Evolutionary conservation across 1,284 basidiomycete species (phyloP).

Genomic region (Sphagnurus paluster): DNA sequence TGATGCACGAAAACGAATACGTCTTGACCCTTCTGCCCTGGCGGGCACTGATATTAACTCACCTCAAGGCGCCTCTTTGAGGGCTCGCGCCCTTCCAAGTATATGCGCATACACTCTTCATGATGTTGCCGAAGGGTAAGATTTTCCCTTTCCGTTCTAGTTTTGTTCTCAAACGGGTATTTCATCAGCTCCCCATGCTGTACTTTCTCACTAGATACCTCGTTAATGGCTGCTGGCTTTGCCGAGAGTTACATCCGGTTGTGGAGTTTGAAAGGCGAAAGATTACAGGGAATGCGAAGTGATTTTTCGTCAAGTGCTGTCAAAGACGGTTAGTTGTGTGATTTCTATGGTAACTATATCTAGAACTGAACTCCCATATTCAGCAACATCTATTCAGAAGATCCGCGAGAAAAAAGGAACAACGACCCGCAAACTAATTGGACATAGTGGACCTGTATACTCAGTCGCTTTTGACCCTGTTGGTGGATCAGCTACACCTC

Average conservation of each 20-base stretch:
- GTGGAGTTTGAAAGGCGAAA: slow-evolving; percentile 95
- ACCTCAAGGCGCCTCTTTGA: slow-evolving; percentile 54
- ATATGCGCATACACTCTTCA: slow-evolving; percentile 93
- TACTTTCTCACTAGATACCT: slow-evolving; percentile 89
- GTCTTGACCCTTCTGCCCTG: slow-evolving; percentile 74
- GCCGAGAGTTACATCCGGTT: slow-evolving; percentile 94
- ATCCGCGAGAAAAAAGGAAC: slow-evolving; percentile 78
- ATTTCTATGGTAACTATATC: neutral
- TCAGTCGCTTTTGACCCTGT: slow-evolving; percentile 92
- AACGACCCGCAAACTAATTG: slow-evolving; percentile 90
- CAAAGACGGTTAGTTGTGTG: slow-evolving; percentile 67
- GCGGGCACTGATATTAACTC: slow-evolving; percentile 53
- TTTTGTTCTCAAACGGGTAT: slow-evolving; percentile 4
- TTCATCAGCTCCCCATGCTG: slow-evolving; percentile 75
- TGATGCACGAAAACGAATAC: slow-evolving; percentile 89
- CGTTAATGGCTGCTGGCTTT: slow-evolving; percentile 96
- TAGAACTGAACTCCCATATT: slow-evolving; percentile 7
- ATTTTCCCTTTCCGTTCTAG: slow-evolving; percentile 12
- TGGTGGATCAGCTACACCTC: slow-evolving; percentile 82
- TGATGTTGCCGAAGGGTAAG: slow-evolving; percentile 88
- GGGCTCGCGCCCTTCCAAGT: slow-evolving; percentile 77
- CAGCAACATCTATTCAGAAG: slow-evolving; percentile 63
- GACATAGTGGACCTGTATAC: slow-evolving; percentile 97
- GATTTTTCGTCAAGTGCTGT: slow-evolving; percentile 71
- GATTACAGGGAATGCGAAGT: slow-evolving; percentile 74